phyloP scores from a whole-genome alignment of 208 protist genomes.

The Tritrichomonas foetus region DNA sequence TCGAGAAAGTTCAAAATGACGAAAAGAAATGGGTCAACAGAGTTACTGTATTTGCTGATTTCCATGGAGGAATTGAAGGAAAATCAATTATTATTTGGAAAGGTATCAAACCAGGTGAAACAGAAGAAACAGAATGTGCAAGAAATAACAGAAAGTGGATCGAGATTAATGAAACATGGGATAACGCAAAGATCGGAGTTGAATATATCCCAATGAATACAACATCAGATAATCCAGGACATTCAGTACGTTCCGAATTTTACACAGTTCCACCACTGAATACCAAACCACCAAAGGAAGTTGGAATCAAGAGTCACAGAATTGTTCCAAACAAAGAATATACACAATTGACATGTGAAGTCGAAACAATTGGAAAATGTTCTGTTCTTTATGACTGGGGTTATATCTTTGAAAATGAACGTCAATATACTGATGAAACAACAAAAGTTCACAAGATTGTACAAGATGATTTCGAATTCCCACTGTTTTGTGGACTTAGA shows the following conservation, averaged over 20 bases:
- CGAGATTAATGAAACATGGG: background rate
- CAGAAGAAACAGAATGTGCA: background rate
- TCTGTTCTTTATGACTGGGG: background rate
- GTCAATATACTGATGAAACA: background rate
- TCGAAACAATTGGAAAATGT: background rate
- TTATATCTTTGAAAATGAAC: background rate
- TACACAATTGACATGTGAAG: background rate
- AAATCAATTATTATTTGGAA: background rate
- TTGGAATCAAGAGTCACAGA: background rate
- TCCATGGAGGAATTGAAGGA: background rate
- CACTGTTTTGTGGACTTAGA: background rate
- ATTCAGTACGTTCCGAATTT: background rate
- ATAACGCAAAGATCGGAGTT: too few species aligned
- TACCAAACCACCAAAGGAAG: too few species aligned
- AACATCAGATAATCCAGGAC: too few species aligned
- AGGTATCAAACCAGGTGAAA: background rate
- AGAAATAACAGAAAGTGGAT: background rate
- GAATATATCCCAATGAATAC: too few species aligned
- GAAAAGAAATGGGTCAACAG: too few species aligned
- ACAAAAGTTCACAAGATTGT: background rate
- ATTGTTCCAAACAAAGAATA: background rate
- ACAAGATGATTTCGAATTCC: constrained; percentile 33
- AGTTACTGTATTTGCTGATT: background rate
- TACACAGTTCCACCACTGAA: background rate
- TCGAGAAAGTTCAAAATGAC: background rate